Percentiles rank a stretch among this genome's conserved stretches.
phyloP scores from a whole-genome alignment of 305 asterid species.

The Fraxinus albicans region DNA sequence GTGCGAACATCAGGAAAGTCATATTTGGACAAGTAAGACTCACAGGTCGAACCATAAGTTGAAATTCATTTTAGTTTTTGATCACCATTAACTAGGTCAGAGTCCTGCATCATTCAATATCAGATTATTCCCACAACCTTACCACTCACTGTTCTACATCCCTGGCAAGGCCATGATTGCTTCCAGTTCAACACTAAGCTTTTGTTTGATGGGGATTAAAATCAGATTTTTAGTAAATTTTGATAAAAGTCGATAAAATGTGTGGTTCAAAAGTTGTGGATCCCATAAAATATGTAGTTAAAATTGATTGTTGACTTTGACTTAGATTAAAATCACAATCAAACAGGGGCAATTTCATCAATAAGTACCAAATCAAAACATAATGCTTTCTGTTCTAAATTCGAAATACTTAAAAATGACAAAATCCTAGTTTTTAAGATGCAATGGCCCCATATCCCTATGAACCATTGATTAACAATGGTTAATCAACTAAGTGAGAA shows the following conservation, averaged over 20 bases:
- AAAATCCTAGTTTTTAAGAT: background rate
- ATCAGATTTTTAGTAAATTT: no score
- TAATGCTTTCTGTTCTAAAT: background rate
- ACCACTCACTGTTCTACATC: background rate
- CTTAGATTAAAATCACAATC: no score
- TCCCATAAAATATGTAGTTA: no score
- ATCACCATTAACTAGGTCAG: background rate
- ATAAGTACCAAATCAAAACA: background rate
- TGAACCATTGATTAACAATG: background rate
- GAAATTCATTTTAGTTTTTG: background rate
- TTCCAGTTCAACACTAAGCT: background rate
- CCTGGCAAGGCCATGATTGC: background rate
- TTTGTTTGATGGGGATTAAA: no score
- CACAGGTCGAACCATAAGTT: background rate
- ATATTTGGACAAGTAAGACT: background rate
- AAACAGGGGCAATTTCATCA: background rate
- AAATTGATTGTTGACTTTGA: no score
- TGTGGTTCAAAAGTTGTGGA: no score
- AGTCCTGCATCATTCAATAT: background rate
- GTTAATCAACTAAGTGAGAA: background rate
- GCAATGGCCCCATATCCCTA: background rate
- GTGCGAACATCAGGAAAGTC: background rate
- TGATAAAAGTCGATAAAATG: no score
- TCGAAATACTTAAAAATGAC: background rate
- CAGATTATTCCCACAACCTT: background rate